A percentile compares a stretch with the other conserved stretches of the same genome.
These are phyloP conservation scores for Cylindrotheca closterium DNA, from an alignment of 108 stramenopile genomes.

Conservation along the genomic window DNA sequence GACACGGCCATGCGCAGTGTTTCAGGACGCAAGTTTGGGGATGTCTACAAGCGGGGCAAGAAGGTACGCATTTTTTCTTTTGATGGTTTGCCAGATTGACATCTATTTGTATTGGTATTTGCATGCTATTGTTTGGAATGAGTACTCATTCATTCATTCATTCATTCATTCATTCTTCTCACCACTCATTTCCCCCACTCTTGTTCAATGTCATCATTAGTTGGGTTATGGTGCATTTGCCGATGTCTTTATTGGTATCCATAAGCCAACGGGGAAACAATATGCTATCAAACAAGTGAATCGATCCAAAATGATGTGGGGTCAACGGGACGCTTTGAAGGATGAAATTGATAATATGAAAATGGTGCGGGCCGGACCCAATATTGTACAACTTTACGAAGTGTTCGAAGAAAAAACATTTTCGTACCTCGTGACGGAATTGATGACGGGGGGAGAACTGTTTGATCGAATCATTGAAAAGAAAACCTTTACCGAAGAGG, in stretches of 20 bases:
- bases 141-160: neutral
- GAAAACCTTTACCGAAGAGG: constrained; percentile 67
- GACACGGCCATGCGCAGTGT: constrained; percentile 24
- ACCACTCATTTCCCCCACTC: neutral
- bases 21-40: constrained; percentile 37
- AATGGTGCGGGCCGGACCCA: constrained; percentile 62
- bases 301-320: constrained; percentile 68
- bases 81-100: neutral
- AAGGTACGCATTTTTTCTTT: constrained; percentile 38
- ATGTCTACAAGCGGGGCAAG: constrained; percentile 46
- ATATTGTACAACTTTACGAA: constrained; percentile 82
- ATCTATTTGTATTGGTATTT: neutral
- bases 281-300: constrained; percentile 81
- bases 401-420: constrained; percentile 60
- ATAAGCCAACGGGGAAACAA: constrained; percentile 40
- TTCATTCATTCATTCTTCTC: neutral
- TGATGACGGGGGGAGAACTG: constrained; percentile 88
- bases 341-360: constrained; percentile 67
- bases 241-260: constrained; percentile 64
- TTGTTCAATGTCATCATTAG: constrained; percentile 10
- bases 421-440: constrained; percentile 79
- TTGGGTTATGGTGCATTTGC: constrained; percentile 83
- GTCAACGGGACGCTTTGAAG: constrained; percentile 55
- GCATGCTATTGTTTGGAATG: neutral
- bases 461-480: constrained; percentile 92